Base-by-base conservation (phyloP, 805 yeast species). In the Saccharomycopsis vini region DNA sequence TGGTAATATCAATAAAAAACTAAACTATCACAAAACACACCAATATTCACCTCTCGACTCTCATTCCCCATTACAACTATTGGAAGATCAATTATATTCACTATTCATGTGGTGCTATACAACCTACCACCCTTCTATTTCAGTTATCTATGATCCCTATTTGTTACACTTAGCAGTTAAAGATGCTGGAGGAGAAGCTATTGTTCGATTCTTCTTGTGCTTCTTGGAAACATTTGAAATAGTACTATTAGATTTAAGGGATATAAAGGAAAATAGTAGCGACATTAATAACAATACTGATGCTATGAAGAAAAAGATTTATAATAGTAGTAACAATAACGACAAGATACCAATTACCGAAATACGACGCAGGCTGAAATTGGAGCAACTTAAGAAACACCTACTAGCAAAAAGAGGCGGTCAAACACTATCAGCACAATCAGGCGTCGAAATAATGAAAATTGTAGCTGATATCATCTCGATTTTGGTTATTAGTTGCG, bases 31-130 rank as follows among this genome's bases (percentile, higher is more conserved):
- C n/a, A 43, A 38, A 12, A 31, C 33, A 20, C 36, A 34, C 7
- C 39, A 32, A 28, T 33, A 38, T 21, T 31, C 37, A 13, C 22
- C 3, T n/a, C 10, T 24, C 10, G 33, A 30, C 18, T 16, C 6
- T 5, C 7, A 30, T 3, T 26, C 45, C 5, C 33, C 39, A 19
- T 32, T 45, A 18, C 24, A 20, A 12, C 5, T 28, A 2, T 22
- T 45, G 5, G 42, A 45, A 24, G 45, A 45, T n/a, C 44, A 47
- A 29, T 32, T 47, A 7, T 28, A 34, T n/a, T 47, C 47, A 2
- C 22, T 47, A 16, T 30, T 47, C 1, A 31, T 36, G 3, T 47
- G 50, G 50, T 42, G 32, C 20, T 39, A 40, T 29, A 18, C 22
- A 9, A 30, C 37, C 6, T 16, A 7, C 4, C 33, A 35, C 12